Conservation (phyloP, 1,284 basidiomycete genomes). For the Leccinum pachyderme region DNA sequence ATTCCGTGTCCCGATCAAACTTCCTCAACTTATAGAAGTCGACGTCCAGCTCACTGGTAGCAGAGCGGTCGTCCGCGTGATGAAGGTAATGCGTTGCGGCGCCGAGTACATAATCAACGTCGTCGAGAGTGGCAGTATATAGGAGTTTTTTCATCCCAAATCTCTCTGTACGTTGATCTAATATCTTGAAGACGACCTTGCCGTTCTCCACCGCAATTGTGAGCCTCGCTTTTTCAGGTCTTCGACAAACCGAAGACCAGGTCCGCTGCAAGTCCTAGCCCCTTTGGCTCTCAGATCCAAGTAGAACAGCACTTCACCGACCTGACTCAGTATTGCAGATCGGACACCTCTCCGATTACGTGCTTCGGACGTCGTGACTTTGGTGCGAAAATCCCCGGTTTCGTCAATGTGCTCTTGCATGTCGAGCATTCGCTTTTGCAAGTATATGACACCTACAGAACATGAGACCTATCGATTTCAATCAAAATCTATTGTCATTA, state of each 20-base stretch:
- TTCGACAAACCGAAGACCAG: not conserved
- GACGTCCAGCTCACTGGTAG: not conserved
- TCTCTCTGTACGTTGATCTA: not conserved
- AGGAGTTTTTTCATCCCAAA: not conserved
- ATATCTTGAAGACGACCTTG: not conserved
- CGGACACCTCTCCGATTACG: not conserved
- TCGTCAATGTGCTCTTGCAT: too few species aligned
- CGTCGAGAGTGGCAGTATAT: not conserved
- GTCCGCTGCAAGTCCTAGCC: not conserved
- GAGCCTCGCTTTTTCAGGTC: not conserved
- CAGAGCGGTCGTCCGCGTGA: too few species aligned
- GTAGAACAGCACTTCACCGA: not conserved
- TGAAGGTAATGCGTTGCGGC: not conserved
- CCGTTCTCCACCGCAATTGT: not conserved
- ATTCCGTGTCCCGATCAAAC: not conserved
- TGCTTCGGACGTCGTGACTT: not conserved
- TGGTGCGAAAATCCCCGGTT: not conserved
- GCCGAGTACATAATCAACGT: not conserved
- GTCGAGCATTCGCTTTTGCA: not conserved
- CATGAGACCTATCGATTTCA: not conserved
- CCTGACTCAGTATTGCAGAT: not conserved
- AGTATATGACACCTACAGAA: constrained; percentile 1
- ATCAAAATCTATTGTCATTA: not conserved
- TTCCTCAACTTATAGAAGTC: not conserved
- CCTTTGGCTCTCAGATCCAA: not conserved